Evolutionary conservation across 2,329 filamentous ascomycete genomes (phyloP), one percentile per base, ranked within the genome.

Genomic region (Aureobasidium lini): DNA sequence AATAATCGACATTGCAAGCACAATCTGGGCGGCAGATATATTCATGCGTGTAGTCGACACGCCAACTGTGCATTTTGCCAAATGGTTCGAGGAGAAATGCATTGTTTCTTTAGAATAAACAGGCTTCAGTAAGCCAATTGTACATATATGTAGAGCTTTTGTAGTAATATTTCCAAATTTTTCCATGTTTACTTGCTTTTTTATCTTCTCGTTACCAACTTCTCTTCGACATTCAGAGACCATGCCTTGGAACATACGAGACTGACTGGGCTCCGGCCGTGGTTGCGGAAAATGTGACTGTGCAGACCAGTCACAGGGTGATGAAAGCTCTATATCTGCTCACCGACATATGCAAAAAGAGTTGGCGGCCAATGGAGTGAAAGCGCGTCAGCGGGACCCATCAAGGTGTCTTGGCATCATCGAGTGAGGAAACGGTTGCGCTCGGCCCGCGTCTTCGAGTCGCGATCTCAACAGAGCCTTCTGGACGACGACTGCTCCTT

Each of bases 1-100:
- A 79, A 5, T 79, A 81, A 2, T 87, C 23, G 68, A 86, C 3
- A 63, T 85, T 50, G 69, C 84, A 23, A 76, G 79, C 16, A 73
- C 75, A 0, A 71, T 85, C 15, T 83, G 79, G 76, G 77, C 75
- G 60, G 77, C 81, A 1, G 82, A 85, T 62, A 64, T 84, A 4
- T 84, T 82, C 61, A 83, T 80, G 76, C 74, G 81, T 28, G 72
- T 74, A 2, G 76, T 84, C 15, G 82, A 85, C 63, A 76, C 77
- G 53, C 81, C 81, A 0, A 78, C 78, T 6, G 82, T 84, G 56
- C 76, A 75, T 65, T 79, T 84, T 63, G 77, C 81, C 18, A 82
- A 77, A 66, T 83, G 80, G 81, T 64, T 83, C 2, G 81, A 84
- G 69, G 58, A 52, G 29, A 66, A 37, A 31, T 59, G 57, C 32